phyloP scores from a whole-genome alignment of 2,329 filamentous ascomycete genomes.

The Xylogone sp. region DNA sequence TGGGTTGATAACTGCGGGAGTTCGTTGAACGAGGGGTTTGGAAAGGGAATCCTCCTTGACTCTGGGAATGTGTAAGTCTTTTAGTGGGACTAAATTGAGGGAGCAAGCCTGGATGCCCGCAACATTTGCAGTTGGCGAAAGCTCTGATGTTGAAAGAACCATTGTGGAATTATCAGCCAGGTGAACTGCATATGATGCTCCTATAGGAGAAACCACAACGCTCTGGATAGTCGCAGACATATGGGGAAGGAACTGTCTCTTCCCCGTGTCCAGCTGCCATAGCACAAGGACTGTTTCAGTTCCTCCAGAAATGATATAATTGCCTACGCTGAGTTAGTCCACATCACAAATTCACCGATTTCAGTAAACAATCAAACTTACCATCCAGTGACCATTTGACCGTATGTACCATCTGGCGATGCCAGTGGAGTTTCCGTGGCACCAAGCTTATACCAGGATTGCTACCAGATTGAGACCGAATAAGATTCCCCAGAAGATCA shows the following conservation, averaged over 20 bases:
- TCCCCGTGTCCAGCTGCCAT: conserved; percentile 89
- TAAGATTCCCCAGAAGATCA: conserved; percentile 61
- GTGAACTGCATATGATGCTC: conserved; percentile 78
- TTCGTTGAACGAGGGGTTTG: conserved; percentile 27
- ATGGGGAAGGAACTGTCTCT: conserved; percentile 83
- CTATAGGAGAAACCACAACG: conserved; percentile 74
- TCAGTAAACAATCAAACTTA: conserved; percentile 34
- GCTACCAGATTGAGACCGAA: conserved; percentile 34
- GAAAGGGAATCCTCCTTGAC: conserved; percentile 29
- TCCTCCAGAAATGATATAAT: conserved; percentile 92
- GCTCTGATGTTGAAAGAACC: conserved; percentile 83
- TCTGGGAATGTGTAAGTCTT: conserved; percentile 50
- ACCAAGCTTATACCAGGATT: conserved; percentile 31
- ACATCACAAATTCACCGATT: background rate
- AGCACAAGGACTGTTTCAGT: conserved; percentile 84
- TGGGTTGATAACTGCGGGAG: conserved; percentile 62
- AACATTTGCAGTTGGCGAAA: conserved; percentile 79
- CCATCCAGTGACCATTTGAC: conserved; percentile 93
- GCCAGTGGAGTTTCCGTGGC: conserved; percentile 80
- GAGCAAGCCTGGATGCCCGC: conserved; percentile 72
- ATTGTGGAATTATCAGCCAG: conserved; percentile 91
- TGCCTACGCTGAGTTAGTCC: conserved; percentile 52
- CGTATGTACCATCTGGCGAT: conserved; percentile 75
- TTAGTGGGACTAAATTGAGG: conserved; percentile 44
- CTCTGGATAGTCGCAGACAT: conserved; percentile 81